Base-by-base conservation (phyloP, 1,284 basidiomycete species). In the Ustilago xerochloae region DNA sequence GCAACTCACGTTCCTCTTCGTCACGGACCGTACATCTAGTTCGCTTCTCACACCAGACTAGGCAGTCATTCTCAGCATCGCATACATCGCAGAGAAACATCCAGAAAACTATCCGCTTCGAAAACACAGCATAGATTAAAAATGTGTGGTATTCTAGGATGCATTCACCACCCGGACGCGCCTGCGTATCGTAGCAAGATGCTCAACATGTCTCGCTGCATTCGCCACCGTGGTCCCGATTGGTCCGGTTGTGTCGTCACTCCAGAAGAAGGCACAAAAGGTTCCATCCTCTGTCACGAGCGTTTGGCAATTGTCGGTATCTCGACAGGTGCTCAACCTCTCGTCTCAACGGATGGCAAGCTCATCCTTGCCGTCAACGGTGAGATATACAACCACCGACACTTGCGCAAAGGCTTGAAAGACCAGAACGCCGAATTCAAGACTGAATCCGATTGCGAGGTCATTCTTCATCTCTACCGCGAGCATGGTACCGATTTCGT, bases 381-480 rank as follows among this genome's bases (percentile, higher is more conserved):
- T 58, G 97, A 99, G 86, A 99, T 99, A 82, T 99, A 99, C 89
- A 99, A 99, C 88, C 93, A 99, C 85, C 87, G 93, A 64, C 88
- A 90, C 35, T 89, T 99, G 48, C 90, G 93, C 73, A 89, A 91
- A 62, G 86, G 85, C 28, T 87, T 95, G 77, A 79, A 82, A 67
- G 71, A 79, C 47, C 56, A 90, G 88, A 79, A 78, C 85, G 89
- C 90, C 72, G 90, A 90, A 68, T 97, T 99, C 89, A 97, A 94
- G 88, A 98, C 96, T 0, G 93, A 97, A 84, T 98, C 95, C 0
- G 97, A 99, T 84, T 99, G 97, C 86, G 97, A 99, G 86, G 91
- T 97, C 81, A 97, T 99, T 83, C 89, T 99, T 76, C 84, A 85
- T 52, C 78, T 85, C 51, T 86, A 86, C 71, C 69, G 75, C 28